Conservation (phyloP, 345 rosid genomes). For the Triadica sebifera region DNA sequence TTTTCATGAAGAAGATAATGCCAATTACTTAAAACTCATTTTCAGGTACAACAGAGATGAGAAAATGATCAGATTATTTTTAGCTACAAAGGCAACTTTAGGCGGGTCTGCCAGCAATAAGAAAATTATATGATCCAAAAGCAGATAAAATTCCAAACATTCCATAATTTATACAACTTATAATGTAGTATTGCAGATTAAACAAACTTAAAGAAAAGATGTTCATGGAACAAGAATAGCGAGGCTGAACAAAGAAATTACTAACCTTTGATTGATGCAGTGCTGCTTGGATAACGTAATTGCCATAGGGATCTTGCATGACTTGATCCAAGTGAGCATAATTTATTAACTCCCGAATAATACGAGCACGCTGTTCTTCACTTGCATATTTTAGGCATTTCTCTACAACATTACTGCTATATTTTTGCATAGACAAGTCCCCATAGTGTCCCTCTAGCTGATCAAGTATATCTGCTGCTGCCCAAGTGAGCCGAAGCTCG, state of each 20-base stretch:
- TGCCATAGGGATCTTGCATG: constrained; percentile 86
- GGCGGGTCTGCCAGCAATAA: too few species aligned
- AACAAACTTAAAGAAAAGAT: neutral
- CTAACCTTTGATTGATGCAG: constrained; percentile 57
- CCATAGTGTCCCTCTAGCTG: constrained; percentile 66
- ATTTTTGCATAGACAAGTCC: constrained; percentile 80
- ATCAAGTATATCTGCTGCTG: constrained; percentile 46
- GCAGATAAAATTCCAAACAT: neutral
- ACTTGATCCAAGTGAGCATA: constrained; percentile 58
- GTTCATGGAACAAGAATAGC: neutral
- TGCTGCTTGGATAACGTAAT: constrained; percentile 84
- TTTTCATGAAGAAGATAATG: too few species aligned
- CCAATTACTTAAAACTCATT: too few species aligned
- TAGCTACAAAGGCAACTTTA: too few species aligned
- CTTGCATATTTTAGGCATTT: constrained; percentile 60
- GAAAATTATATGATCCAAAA: neutral
- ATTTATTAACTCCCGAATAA: constrained; percentile 56
- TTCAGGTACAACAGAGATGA: too few species aligned
- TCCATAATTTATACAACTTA: neutral
- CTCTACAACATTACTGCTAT: constrained; percentile 90
- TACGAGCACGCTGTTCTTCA: constrained; percentile 43
- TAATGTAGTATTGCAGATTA: neutral
- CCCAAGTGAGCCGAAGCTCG: constrained; percentile 64
- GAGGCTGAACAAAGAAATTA: neutral
- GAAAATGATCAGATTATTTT: too few species aligned